Percentiles rank a stretch among this genome's conserved stretches.
Evolutionary conservation across 2,329 filamentous ascomycete genomes (phyloP).

Genomic region (Colletotrichum eleusines): DNA sequence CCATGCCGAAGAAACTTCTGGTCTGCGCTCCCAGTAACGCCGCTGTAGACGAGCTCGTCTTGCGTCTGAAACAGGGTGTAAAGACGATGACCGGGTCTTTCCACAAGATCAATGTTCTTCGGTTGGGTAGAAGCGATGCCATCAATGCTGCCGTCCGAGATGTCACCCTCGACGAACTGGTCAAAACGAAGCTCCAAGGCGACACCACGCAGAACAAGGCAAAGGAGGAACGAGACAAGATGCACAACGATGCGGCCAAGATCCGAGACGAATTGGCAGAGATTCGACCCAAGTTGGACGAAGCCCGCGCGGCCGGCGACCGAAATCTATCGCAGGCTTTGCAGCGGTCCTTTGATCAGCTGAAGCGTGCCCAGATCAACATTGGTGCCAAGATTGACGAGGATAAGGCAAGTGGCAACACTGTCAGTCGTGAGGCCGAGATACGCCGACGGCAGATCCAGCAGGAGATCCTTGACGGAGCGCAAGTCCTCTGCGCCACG

Average conservation of each 20-base stretch:
- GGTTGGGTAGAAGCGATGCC: conserved; percentile 89
- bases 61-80: conserved; percentile 89
- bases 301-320: conserved; percentile 63
- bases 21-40: conserved; percentile 99
- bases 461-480: conserved; percentile 89
- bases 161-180: conserved; percentile 92
- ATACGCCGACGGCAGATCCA: conserved; percentile 86
- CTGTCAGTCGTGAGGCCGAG: conserved; percentile 84
- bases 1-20: conserved; percentile 82
- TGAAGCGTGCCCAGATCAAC: conserved; percentile 79
- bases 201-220: conserved; percentile 70
- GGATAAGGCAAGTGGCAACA: conserved; percentile 87
- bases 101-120: conserved; percentile 87
- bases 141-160: conserved; percentile 92
- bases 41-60: conserved; percentile 94
- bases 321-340: conserved; percentile 65
- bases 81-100: conserved; percentile 79
- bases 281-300: conserved; percentile 78
- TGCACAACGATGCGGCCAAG: conserved; percentile 73
- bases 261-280: conserved; percentile 82
- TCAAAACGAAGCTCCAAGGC: conserved; percentile 77
- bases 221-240: conserved; percentile 67
- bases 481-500: conserved; percentile 94
- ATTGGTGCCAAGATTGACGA: conserved; percentile 89
- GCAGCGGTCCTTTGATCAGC: conserved; percentile 80